A percentile compares a stretch with the other conserved stretches of the same genome.
Evolutionary conservation across 2,329 filamentous ascomycete genomes (phyloP).

Genomic region (Arachnopeziza araneosa): DNA sequence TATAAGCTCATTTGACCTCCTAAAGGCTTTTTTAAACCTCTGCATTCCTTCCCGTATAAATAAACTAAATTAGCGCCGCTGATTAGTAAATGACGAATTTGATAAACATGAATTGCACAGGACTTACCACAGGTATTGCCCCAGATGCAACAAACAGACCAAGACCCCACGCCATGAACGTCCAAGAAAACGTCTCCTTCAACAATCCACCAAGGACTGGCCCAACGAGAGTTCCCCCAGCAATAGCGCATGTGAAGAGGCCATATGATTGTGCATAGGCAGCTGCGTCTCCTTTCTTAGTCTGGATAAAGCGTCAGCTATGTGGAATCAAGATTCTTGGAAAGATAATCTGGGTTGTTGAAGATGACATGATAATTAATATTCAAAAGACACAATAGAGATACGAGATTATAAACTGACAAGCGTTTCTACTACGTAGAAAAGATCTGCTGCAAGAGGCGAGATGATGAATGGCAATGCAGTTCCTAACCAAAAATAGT

Average conservation of each 20-base stretch:
- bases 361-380: too few species aligned
- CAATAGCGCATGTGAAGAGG: constrained; percentile 47
- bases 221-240: constrained; percentile 42
- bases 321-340: background rate
- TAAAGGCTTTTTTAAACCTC: too few species aligned
- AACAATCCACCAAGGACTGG: constrained; percentile 47
- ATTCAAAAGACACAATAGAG: background rate
- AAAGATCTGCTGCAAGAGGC: constrained; percentile 8
- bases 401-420: background rate
- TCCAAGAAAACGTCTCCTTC: constrained; percentile 41
- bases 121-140: constrained; percentile 30
- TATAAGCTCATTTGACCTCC: too few species aligned
- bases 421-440: constrained; percentile 3
- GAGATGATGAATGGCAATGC: constrained; percentile 5
- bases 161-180: constrained; percentile 44
- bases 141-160: constrained; percentile 43
- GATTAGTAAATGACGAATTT: background rate
- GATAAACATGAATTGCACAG: background rate
- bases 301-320: background rate
- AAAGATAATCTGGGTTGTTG: too few species aligned
- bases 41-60: background rate
- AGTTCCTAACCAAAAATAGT: background rate
- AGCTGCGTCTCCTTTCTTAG: background rate
- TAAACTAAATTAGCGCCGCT: background rate
- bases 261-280: constrained; percentile 53